Conservation (phyloP, 768 basidiomycete genomes). For the Butyriboletus loyo region DNA sequence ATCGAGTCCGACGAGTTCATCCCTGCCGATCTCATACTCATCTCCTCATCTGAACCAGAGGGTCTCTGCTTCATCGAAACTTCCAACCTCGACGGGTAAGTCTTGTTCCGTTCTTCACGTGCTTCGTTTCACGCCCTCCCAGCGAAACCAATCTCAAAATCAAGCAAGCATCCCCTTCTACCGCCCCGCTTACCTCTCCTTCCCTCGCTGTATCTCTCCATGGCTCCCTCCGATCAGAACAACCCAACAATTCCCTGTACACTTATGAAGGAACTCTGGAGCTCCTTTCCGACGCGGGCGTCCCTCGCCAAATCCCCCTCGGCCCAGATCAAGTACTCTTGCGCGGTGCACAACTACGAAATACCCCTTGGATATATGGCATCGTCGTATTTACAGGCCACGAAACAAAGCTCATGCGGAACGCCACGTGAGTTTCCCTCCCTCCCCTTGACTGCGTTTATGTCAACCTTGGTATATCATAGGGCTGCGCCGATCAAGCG, state of each 20-base stretch:
- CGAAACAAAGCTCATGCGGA: slow-evolving; percentile 97
- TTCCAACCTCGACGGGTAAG: slow-evolving; percentile 93
- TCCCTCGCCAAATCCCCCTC: slow-evolving; percentile 80
- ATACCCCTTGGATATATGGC: slow-evolving; percentile 96
- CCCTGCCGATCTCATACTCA: slow-evolving; percentile 86
- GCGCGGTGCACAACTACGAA: slow-evolving; percentile 92
- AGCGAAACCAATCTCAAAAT: slow-evolving; percentile 99
- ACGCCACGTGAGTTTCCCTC: slow-evolving; percentile 78
- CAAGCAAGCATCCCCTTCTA: slow-evolving; percentile 89
- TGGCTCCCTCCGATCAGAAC: slow-evolving; percentile 89
- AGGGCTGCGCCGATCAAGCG: slow-evolving; percentile 96
- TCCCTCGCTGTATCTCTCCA: slow-evolving; percentile 65
- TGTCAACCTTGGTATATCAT: neutral
- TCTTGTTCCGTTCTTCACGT: neutral
- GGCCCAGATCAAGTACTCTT: slow-evolving; percentile 94
- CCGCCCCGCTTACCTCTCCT: slow-evolving; percentile 74
- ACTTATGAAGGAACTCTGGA: slow-evolving; percentile 88
- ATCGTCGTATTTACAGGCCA: slow-evolving; percentile 94
- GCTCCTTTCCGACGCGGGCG: slow-evolving; percentile 49
- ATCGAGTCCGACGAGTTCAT: slow-evolving; percentile 92
- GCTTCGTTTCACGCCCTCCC: neutral
- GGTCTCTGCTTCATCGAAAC: slow-evolving; percentile 98
- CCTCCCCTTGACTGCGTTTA: neutral
- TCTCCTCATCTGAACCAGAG: slow-evolving; percentile 93
- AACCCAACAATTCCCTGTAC: slow-evolving; percentile 96